Base-by-base conservation (phyloP, 83 land plant genomes). In the Thuja plicata region DNA sequence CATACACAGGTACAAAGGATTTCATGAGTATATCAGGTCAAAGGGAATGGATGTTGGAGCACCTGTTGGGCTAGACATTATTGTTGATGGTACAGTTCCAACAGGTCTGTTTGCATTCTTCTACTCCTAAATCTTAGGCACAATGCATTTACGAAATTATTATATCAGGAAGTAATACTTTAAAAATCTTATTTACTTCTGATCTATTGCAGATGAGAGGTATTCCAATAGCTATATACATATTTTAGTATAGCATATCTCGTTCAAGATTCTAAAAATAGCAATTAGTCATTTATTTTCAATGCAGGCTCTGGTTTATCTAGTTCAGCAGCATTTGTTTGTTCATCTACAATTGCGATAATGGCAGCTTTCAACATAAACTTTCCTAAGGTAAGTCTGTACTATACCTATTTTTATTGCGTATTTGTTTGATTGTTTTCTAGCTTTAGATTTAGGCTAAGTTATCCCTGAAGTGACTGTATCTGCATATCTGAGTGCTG, bases 271-370 rank as follows among this genome's bases (percentile, higher is more conserved):
- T 41, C 54, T 21, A 34, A 83, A 84, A 84, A 84, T 17, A 35
- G 24, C 86, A 50, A 34, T 89, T 34, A 89, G 32, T 19, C 45
- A 60, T 76, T 88, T 50, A 35, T 21, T 62, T 35, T 86, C 8
- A 57, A 32, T 88, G 40, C 86, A 98, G 99, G 99, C 10, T 96
- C 99, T 91, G 99, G 99, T 40, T 90, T 98, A 83, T 97, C 99
- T 27, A 97, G 99, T 92, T 97, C 99, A 55, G 98, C 99, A 82
- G 99, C 99, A 74, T 93, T 98, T 91, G 99, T 98, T 81, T 98
- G 99, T 88, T 98, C 99, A 45, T 87, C 99, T 76, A 94, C 99
- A 87, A 96, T 98, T 89, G 98, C 97, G 24, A 96, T 98, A n/a
- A 93, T 98, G 98, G 95, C 98, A 81, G 95, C 93, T 78, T 93